Conservation (phyloP, 2,329 filamentous ascomycete genomes). For the Aureobasidium melanogenum region DNA sequence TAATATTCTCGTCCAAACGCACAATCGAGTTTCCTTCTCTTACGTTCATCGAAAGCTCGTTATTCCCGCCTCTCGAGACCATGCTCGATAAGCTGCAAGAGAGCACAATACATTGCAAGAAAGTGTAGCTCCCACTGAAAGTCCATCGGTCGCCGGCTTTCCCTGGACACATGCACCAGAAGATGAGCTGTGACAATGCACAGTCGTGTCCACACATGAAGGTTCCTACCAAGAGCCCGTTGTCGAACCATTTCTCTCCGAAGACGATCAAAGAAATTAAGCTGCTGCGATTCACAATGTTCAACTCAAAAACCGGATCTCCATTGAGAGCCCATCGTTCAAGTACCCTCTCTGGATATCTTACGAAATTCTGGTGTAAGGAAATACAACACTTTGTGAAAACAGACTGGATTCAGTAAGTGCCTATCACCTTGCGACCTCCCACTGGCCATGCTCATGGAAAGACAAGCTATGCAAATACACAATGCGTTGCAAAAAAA, state of each 20-base stretch:
- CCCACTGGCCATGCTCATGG: neutral
- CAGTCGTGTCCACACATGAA: too few relatives aligned
- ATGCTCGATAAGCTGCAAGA: neutral
- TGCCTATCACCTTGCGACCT: neutral
- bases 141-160: too few relatives aligned
- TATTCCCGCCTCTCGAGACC: neutral
- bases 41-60: neutral
- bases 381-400: neutral
- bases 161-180: too few relatives aligned
- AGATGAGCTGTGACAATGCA: too few relatives aligned
- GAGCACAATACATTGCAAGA: neutral
- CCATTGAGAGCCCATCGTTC: too few relatives aligned
- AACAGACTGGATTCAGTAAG: neutral
- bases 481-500: neutral
- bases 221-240: too few relatives aligned
- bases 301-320: too few relatives aligned
- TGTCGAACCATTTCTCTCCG: too few relatives aligned
- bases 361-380: too few relatives aligned
- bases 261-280: too few relatives aligned
- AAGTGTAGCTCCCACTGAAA: neutral
- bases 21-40: neutral
- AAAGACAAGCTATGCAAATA: neutral
- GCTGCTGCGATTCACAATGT: too few relatives aligned
- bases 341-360: too few relatives aligned
- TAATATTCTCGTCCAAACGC: neutral